A percentile compares a stretch with the other conserved stretches of the same genome.
Evolutionary conservation across 2,329 filamentous ascomycete species (phyloP).

Genomic region (Trichoderma simmonsii): DNA sequence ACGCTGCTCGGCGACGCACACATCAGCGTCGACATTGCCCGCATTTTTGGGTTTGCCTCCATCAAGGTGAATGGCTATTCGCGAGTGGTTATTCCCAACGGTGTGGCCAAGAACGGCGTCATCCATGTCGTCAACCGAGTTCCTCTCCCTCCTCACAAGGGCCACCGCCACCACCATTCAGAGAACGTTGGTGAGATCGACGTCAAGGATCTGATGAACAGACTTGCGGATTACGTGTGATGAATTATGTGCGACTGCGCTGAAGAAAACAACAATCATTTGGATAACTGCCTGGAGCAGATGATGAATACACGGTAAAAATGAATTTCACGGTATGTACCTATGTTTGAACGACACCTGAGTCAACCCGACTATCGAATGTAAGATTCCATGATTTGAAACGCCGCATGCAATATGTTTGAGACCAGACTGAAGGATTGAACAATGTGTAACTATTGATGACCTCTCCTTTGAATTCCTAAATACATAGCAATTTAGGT

Average conservation of each 20-base stretch:
- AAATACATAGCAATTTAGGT: background rate
- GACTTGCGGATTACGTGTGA: slow-evolving; percentile 29
- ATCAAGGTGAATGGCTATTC: slow-evolving; percentile 75
- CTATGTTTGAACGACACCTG: background rate
- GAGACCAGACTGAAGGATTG: background rate
- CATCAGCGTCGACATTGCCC: slow-evolving; percentile 68
- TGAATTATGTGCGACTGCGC: background rate
- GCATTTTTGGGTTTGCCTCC: slow-evolving; percentile 63
- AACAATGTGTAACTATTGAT: background rate
- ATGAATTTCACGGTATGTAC: background rate
- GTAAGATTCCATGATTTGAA: background rate
- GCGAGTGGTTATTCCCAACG: slow-evolving; percentile 65
- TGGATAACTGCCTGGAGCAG: background rate
- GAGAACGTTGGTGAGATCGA: slow-evolving; percentile 23
- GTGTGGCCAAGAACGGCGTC: slow-evolving; percentile 73
- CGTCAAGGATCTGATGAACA: slow-evolving; percentile 30
- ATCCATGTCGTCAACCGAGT: slow-evolving; percentile 73
- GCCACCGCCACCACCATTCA: slow-evolving; percentile 10
- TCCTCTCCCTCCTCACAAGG: slow-evolving; percentile 66
- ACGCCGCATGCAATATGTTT: background rate
- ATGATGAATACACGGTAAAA: background rate
- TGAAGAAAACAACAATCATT: background rate
- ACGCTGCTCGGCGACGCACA: slow-evolving; percentile 66
- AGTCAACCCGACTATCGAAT: background rate
- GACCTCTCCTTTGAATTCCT: background rate